phyloP scores from a whole-genome alignment of 495 filamentous ascomycete genomes.

The Penicillium canariense region DNA sequence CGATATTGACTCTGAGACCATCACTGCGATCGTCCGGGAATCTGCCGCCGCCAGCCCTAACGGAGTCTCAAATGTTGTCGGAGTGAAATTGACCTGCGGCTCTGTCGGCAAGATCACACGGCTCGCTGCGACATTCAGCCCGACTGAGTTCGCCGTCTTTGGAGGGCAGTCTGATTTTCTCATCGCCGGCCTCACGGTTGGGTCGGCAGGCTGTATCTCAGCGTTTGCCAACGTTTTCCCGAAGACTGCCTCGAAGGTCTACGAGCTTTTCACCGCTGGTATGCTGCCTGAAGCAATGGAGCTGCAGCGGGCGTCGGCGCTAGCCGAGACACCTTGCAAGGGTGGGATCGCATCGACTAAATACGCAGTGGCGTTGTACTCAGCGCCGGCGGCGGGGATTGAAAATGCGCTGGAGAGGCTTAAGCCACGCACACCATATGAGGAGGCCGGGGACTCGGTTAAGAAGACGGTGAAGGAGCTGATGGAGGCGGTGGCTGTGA shows the following conservation, averaged over 20 bases:
- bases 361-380: constrained; percentile 50
- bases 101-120: constrained; percentile 65
- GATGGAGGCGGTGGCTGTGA: constrained; percentile 35
- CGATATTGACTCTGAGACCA: constrained; percentile 62
- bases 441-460: constrained; percentile 42
- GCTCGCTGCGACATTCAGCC: constrained; percentile 52
- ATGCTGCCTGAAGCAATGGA: constrained; percentile 61
- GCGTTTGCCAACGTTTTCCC: constrained; percentile 69
- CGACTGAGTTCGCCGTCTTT: constrained; percentile 59
- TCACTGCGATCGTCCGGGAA: constrained; percentile 47
- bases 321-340: constrained; percentile 80
- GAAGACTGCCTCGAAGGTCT: constrained; percentile 59
- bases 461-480: constrained; percentile 46
- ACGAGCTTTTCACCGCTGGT: constrained; percentile 62
- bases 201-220: constrained; percentile 57
- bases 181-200: constrained; percentile 49
- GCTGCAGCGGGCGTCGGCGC: constrained; percentile 69
- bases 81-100: constrained; percentile 69
- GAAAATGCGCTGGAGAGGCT: constrained; percentile 29
- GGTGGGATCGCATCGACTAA: constrained; percentile 69
- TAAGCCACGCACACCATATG: constrained; percentile 54
- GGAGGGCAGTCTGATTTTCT: constrained; percentile 72
- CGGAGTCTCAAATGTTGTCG: constrained; percentile 54
- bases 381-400: constrained; percentile 26
- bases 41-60: constrained; percentile 42